phyloP scores from a whole-genome alignment of 257 asterid species.

The Sherardia arvensis region DNA sequence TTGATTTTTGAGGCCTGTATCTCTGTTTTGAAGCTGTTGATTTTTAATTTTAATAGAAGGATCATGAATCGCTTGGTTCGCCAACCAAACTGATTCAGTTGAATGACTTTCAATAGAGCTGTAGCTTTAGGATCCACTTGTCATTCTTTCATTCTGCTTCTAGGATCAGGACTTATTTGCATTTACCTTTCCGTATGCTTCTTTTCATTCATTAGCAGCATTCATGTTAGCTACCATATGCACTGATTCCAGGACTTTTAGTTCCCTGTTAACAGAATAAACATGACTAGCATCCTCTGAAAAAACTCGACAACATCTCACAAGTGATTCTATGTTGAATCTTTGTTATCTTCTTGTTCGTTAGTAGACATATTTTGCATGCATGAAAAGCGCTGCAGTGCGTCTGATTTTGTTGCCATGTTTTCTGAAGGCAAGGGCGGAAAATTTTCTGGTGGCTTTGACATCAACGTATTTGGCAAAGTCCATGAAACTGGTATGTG shows the following conservation, averaged over 20 bases:
- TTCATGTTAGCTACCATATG: too few species aligned
- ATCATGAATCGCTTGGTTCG: too few species aligned
- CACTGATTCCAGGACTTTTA: too few species aligned
- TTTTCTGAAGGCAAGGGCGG: constrained; percentile 54
- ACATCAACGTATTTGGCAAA: constrained; percentile 70
- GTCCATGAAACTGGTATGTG: constrained; percentile 59
- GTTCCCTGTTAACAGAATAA: too few species aligned
- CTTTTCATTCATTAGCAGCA: not conserved
- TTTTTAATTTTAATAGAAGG: not conserved
- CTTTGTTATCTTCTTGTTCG: constrained; percentile 2
- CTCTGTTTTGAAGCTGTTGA: not conserved
- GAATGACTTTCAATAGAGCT: too few species aligned
- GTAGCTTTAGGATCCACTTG: not conserved
- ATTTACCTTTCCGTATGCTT: not conserved
- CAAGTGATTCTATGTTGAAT: not conserved
- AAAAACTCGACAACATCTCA: too few species aligned
- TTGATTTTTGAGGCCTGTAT: too few species aligned
- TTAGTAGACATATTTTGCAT: constrained; percentile 7
- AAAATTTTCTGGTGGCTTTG: constrained; percentile 90
- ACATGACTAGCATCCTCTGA: too few species aligned
- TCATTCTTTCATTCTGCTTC: not conserved
- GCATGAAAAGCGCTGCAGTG: constrained; percentile 12
- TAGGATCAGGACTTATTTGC: not conserved
- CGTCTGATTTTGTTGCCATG: constrained; percentile 19
- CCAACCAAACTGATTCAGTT: not conserved